These are phyloP conservation scores for Crithidia brevicula DNA, from an alignment of 208 protist species.

Conservation along the genomic window DNA sequence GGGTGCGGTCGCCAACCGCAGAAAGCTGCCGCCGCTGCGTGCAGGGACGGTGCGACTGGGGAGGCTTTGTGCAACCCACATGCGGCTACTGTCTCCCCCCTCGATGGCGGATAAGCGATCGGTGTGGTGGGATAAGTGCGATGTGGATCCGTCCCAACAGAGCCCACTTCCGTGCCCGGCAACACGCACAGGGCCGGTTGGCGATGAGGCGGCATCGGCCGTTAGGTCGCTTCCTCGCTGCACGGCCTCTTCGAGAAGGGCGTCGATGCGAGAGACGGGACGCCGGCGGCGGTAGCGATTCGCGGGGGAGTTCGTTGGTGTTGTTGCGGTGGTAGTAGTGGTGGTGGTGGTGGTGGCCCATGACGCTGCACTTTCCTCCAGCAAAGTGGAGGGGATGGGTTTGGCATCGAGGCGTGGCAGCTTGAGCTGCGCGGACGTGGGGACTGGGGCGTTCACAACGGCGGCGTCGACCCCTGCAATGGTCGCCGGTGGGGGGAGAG, in stretches of 20 bases:
- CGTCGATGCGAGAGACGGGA: constrained; percentile 1
- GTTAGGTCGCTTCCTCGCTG: constrained; percentile 1
- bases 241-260: neutral
- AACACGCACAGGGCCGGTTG: neutral
- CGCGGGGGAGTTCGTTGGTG: neutral
- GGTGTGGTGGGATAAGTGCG: neutral
- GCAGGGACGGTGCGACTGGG: neutral
- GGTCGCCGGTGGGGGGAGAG: no score
- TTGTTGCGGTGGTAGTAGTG: neutral
- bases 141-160: no score
- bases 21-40: constrained; percentile 17
- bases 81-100: neutral
- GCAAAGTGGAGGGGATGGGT: no score
- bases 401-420: no score
- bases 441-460: no score
- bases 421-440: no score
- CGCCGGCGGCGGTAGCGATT: constrained; percentile 15
- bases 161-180: constrained; percentile 6
- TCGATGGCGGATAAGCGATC: neutral
- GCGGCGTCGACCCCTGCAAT: no score
- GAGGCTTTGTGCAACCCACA: neutral
- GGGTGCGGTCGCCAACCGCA: neutral
- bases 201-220: neutral
- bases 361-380: neutral
- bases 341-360: neutral